Conservation (phyloP, 31 red algal species). For the Asparagopsis taxiformis region DNA sequence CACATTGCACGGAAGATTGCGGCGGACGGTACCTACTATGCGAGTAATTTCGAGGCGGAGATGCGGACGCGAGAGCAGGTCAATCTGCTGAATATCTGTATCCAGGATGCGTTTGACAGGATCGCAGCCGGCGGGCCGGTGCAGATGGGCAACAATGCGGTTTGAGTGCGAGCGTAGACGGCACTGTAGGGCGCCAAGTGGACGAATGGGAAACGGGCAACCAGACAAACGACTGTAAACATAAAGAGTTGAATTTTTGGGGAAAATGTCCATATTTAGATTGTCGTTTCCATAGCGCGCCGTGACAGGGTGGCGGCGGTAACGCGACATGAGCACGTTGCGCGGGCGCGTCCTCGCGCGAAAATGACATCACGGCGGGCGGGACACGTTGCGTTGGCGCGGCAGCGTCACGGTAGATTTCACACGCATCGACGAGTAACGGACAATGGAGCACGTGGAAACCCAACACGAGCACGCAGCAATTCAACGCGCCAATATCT, state of each 20-base stretch:
- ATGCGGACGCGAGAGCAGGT: constrained; percentile 12
- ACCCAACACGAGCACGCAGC: no score
- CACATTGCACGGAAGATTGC: constrained; percentile 12
- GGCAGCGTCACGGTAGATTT: no score
- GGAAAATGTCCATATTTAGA: constrained; percentile 11
- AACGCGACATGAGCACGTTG: no score
- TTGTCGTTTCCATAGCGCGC: not conserved
- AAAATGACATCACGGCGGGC: no score
- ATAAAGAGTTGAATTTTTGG: not conserved
- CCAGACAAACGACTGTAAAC: not conserved
- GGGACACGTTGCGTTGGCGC: no score
- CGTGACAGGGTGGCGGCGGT: no score
- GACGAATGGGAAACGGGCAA: no score
- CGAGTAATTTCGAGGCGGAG: not conserved
- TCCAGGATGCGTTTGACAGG: not conserved
- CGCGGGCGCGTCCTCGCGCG: no score
- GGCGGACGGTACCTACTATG: constrained; percentile 2
- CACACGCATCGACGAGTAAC: no score
- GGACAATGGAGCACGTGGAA: no score
- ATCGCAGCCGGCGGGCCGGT: not conserved
- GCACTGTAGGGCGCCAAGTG: not conserved
- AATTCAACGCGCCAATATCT: no score
- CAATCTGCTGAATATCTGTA: not conserved
- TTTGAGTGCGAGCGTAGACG: not conserved
- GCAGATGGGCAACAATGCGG: not conserved